A percentile compares a stretch with the other conserved stretches of the same genome.
Conservation (phyloP, 106 monocot genomes). For the Dendrobium officinale region DNA sequence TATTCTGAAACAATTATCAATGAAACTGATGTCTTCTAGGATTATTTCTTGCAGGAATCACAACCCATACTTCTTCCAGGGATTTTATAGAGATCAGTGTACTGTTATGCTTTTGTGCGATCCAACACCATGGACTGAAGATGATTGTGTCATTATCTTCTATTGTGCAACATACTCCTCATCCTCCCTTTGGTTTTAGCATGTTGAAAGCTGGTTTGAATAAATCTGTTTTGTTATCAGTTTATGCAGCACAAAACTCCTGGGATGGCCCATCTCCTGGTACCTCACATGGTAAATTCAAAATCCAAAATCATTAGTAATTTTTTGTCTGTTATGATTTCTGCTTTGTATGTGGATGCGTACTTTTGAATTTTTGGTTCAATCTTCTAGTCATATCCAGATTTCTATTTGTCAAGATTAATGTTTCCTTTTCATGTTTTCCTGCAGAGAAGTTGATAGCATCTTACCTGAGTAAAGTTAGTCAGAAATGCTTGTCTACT, state of each 20-base stretch:
- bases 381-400: not conserved
- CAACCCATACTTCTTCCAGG: constrained; percentile 38
- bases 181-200: constrained; percentile 85
- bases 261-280: constrained; percentile 18
- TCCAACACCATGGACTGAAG: constrained; percentile 89
- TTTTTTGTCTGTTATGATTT: not conserved
- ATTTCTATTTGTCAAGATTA: not conserved
- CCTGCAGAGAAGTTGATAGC: constrained; percentile 61
- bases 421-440: constrained; percentile 5
- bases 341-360: not conserved
- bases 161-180: constrained; percentile 70
- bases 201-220: constrained; percentile 84
- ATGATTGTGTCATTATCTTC: constrained; percentile 80
- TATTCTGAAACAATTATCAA: not conserved
- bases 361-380: not conserved
- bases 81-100: constrained; percentile 71
- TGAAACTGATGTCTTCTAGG: constrained; percentile 5
- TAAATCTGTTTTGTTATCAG: constrained; percentile 80
- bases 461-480: constrained; percentile 70
- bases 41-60: constrained; percentile 46
- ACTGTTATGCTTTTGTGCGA: constrained; percentile 86
- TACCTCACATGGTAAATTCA: constrained; percentile 53
- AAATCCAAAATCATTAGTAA: not conserved
- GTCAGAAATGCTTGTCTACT: constrained; percentile 63
- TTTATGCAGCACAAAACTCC: constrained; percentile 64